phyloP scores from a whole-genome alignment of 176 grass and related monocot species.

The Ensete glaucum region DNA sequence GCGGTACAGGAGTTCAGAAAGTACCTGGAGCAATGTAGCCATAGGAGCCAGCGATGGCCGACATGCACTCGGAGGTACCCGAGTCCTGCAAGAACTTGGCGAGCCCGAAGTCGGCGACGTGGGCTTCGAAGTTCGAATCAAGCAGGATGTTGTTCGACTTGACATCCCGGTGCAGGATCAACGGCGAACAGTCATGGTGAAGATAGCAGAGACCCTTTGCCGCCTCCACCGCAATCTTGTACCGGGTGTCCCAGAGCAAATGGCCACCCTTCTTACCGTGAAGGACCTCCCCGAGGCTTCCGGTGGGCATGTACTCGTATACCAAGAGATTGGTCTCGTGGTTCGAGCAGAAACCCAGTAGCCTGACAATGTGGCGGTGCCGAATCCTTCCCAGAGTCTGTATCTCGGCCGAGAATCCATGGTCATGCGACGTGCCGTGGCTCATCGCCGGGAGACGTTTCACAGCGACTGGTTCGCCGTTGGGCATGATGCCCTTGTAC shows the following conservation, averaged over 20 bases:
- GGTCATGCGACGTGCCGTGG: constrained; percentile 74
- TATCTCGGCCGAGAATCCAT: constrained; percentile 94
- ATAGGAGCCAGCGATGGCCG: constrained; percentile 87
- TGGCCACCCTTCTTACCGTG: constrained; percentile 93
- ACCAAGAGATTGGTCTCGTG: constrained; percentile 85
- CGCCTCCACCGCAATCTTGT: constrained; percentile 79
- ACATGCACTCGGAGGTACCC: constrained; percentile 65
- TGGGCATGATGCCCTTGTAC: constrained; percentile 88
- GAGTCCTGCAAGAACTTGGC: constrained; percentile 8
- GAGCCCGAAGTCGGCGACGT: constrained; percentile 1
- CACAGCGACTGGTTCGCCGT: constrained; percentile 73
- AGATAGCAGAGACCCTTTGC: constrained; percentile 93
- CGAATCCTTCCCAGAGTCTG: constrained; percentile 94
- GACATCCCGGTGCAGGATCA: constrained; percentile 82
- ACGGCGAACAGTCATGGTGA: constrained; percentile 80
- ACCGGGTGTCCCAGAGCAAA: constrained; percentile 78
- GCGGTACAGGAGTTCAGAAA: background rate
- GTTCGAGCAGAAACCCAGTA: constrained; percentile 91
- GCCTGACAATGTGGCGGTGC: constrained; percentile 79
- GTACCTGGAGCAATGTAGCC: constrained; percentile 95
- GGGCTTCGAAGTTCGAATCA: constrained; percentile 1
- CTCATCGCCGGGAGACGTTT: constrained; percentile 76
- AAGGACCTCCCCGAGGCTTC: constrained; percentile 84
- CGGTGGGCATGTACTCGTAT: constrained; percentile 33
- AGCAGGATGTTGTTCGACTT: constrained; percentile 92